phyloP scores from a whole-genome alignment of 73 alveolate genomes.

The Tetrahymena thermophila region DNA sequence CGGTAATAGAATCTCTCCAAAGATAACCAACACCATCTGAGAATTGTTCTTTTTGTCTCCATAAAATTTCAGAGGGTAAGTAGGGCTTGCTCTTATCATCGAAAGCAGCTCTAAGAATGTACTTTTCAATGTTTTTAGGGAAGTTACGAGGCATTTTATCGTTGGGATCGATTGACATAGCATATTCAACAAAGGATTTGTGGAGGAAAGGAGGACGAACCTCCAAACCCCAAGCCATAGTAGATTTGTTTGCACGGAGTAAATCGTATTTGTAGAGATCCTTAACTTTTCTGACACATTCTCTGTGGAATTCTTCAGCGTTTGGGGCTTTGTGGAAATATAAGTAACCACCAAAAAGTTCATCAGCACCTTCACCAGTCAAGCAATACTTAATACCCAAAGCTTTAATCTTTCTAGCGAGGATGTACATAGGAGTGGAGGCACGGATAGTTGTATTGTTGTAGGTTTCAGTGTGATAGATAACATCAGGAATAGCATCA shows the following conservation, averaged over 20 bases:
- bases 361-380: conserved; percentile 75
- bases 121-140: conserved; percentile 51
- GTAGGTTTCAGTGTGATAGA: conserved; percentile 74
- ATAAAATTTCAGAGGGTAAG: conserved; percentile 66
- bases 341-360: conserved; percentile 68
- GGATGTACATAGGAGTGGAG: conserved; percentile 79
- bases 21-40: conserved; percentile 84
- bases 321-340: conserved; percentile 76
- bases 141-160: conserved; percentile 28
- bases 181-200: conserved; percentile 58
- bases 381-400: conserved; percentile 45
- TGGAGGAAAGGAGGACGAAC: conserved; percentile 82
- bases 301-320: conserved; percentile 52
- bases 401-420: conserved; percentile 64
- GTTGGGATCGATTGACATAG: conserved; percentile 45
- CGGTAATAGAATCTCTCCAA: conserved; percentile 71
- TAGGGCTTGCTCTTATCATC: conserved; percentile 59
- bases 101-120: conserved; percentile 61
- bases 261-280: conserved; percentile 45
- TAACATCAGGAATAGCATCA: conserved; percentile 70
- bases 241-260: conserved; percentile 42
- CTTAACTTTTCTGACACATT: conserved; percentile 35
- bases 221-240: conserved; percentile 57
- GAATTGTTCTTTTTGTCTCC: conserved; percentile 84
- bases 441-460: conserved; percentile 83